Evolutionary conservation across 2,329 filamentous ascomycete species (phyloP).

Genomic region (Triangularia verruculosa): DNA sequence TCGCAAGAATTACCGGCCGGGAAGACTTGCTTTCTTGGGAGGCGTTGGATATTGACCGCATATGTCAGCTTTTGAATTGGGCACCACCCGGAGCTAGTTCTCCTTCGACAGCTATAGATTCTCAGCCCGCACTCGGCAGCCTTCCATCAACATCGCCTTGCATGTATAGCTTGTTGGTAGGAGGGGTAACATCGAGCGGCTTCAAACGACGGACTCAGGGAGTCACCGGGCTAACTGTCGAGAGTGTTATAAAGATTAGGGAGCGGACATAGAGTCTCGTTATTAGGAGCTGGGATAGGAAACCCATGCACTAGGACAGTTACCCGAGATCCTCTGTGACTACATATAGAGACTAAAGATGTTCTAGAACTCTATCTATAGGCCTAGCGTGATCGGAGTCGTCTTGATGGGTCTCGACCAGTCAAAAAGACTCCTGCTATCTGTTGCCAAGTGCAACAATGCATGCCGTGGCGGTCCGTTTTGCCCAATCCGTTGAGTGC

Average conservation of each 20-base stretch:
- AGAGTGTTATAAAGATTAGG: too few relatives aligned
- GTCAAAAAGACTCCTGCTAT: not conserved
- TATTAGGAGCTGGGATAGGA: too few relatives aligned
- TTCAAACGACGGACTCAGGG: not conserved
- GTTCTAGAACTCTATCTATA: not conserved
- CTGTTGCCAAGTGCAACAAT: not conserved
- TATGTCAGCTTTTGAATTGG: not conserved
- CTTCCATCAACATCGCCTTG: not conserved
- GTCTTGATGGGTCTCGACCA: not conserved
- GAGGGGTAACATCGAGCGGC: not conserved
- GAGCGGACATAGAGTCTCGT: too few relatives aligned
- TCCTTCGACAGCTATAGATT: not conserved
- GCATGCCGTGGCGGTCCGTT: not conserved
- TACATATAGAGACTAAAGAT: not conserved
- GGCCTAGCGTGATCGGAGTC: not conserved
- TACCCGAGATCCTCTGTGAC: not conserved
- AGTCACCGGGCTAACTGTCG: too few relatives aligned
- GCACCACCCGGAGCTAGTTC: not conserved
- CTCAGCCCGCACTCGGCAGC: not conserved
- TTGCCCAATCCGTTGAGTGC: not conserved
- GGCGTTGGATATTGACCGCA: conserved; percentile 9
- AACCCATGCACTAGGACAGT: too few relatives aligned
- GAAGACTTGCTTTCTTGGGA: not conserved
- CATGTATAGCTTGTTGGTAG: not conserved
- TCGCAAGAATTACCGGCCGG: not conserved